Base-by-base conservation (phyloP, 805 yeast genomes). In the Candida nonsorbophila region DNA sequence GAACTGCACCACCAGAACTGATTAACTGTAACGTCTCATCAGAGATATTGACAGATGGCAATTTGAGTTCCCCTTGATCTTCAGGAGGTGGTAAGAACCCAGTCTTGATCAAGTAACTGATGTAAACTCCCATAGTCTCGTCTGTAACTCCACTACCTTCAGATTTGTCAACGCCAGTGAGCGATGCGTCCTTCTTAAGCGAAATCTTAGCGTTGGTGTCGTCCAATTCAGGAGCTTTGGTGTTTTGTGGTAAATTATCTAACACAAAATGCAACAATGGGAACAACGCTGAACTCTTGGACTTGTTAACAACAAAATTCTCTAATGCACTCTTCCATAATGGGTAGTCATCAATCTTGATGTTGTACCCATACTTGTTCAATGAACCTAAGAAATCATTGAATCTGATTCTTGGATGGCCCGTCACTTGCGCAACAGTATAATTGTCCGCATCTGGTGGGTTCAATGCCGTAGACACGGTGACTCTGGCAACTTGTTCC, bases 181-280 rank as follows among this genome's bases (percentile, higher is more conserved):
- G 74, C 18, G 47, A 47, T 5, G 64, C 56, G 51, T 86, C 96
- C 15, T 55, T 64, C 34, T 58, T 62, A 51, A 92, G 72, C 0
- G 88, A 71, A n/a, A 53, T 52, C n/a, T 67, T 72, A 1, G 97
- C 84, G 53, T 92, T 88, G 4, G 68, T 30, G 44, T 94, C 98
- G 49, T 88, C 95, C 40, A 92, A 69, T 56, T 90, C 97, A 2
- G 98, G 97, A 7, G 98, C 97, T 57, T 79, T 84, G 18, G 97
- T 84, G 53, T 79, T 80, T 38, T 79, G 81, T 5, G 97, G 97
- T 48, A 92, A 72, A 51, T 88, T 80, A 49, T 87, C 98, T 42
- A 94, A 69, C 9, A 88, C 97, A 65, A 92, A 85, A 61, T 92
- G 97, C 44, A 92, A 67, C 45, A 92, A 68, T 34, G 99, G 98